Evolutionary conservation across 179 eudicot species (phyloP).

Genomic region (Amaranthus tricolor): DNA sequence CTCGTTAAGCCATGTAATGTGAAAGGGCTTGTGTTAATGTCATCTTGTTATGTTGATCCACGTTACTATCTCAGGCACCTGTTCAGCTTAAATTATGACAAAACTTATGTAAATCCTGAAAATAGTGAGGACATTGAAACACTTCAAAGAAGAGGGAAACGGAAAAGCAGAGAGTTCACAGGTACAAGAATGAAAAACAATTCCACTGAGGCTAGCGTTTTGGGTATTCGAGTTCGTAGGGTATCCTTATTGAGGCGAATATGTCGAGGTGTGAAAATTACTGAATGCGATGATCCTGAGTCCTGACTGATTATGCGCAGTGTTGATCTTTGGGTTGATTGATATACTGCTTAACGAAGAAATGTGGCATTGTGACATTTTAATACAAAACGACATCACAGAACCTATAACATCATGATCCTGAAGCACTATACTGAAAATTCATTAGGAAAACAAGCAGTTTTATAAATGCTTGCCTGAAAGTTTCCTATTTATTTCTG

Average conservation of each 20-base stretch:
- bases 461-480: too few species aligned
- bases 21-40: slow-evolving; percentile 70
- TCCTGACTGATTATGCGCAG: slow-evolving; percentile 6
- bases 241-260: slow-evolving; percentile 41
- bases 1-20: slow-evolving; percentile 49
- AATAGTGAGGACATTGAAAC: slow-evolving; percentile 11
- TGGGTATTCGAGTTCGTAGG: slow-evolving; percentile 35
- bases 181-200: slow-evolving; percentile 27
- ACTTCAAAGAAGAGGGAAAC: slow-evolving; percentile 25
- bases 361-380: too few species aligned
- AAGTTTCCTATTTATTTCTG: too few species aligned
- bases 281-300: slow-evolving; percentile 29
- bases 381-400: too few species aligned
- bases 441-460: too few species aligned
- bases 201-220: slow-evolving; percentile 20
- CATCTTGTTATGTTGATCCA: slow-evolving; percentile 59
- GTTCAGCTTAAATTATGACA: slow-evolving; percentile 32
- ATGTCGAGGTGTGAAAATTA: slow-evolving; percentile 47
- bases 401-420: too few species aligned
- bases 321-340: too few species aligned
- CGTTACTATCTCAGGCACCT: slow-evolving; percentile 52
- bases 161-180: slow-evolving; percentile 22
- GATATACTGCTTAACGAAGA: too few species aligned
- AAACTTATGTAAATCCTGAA: slow-evolving; percentile 7
- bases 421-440: too few species aligned